Base-by-base conservation (phyloP, 2,329 filamentous ascomycete genomes). In the Phialocephala sp. region DNA sequence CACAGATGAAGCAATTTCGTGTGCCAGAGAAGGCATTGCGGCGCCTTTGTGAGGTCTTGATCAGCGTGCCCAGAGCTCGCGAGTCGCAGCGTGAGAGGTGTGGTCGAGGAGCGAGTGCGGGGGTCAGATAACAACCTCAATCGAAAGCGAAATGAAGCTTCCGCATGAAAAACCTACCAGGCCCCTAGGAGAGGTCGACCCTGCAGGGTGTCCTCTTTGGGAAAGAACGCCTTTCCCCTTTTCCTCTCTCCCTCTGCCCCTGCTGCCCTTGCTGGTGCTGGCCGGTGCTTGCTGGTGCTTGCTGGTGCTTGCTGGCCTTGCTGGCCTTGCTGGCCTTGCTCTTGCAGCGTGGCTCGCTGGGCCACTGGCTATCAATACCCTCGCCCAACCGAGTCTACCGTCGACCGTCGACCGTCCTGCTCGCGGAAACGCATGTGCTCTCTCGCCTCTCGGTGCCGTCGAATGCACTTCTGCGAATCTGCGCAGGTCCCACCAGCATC, bases 401-500 rank as follows among this genome's bases (percentile, higher is more conserved):
- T n/a, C n/a, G n/a, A n/a, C n/a, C n/a, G n/a, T n/a, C n/a, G n/a
- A n/a, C n/a, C n/a, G n/a, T n/a, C n/a, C 1, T 50, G 20, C 20
- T 27, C n/a, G n/a, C 45, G 15, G 20, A n/a, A 50, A 22, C 45
- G 20, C 45, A 50, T 50, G 22, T 50, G 15, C n/a, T 5, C n/a
- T 5, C 45, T 22, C 45, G n/a, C 45, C 4, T 24, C 27, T 27
- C 11, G 43, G 22, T 50, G 45, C 45, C 11, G 20, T 27, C n/a
- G 45, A 50, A 32, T 50, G 45, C 45, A 50, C 45, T 50, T 50
- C 20, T 50, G n/a, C 57, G 9, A 24, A 6, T 32, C 27, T 35
- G 37, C 39, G 39, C 60, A 57, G 52, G 36, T 60, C 41, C 58
- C 58, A 60, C 43, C 8, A 50, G 58, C 58, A 60, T 52, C 43